phyloP scores from a whole-genome alignment of 148 eudicot genomes.

The Polygonum maritimum region DNA sequence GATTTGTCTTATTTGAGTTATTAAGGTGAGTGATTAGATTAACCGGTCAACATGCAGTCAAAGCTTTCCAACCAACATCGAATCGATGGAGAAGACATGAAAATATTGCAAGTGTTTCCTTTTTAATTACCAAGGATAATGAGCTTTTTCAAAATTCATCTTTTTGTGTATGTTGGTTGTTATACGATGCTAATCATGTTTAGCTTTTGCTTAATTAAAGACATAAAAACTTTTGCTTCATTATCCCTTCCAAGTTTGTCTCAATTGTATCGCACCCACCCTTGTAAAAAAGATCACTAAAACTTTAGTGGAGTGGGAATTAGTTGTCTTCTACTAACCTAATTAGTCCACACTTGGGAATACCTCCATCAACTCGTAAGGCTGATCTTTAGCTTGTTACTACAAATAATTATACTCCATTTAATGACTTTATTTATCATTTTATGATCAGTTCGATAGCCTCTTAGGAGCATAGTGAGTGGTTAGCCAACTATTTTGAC shows the following conservation, averaged over 20 bases:
- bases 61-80: not conserved
- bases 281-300: not conserved
- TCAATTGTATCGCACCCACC: not conserved
- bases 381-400: no score
- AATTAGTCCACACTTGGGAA: no score
- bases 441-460: no score
- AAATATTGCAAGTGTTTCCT: not conserved
- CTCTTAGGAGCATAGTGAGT: no score
- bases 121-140: not conserved
- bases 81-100: not conserved
- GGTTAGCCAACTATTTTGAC: no score
- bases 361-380: no score
- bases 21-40: not conserved
- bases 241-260: not conserved
- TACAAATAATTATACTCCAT: no score
- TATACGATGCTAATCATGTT: not conserved
- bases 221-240: no score
- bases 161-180: not conserved
- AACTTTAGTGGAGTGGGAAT: not conserved
- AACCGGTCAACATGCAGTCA: not conserved
- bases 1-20: constrained; percentile 5
- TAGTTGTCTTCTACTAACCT: not conserved
- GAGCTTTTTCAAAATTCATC: not conserved
- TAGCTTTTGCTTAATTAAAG: not conserved
- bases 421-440: no score